Base-by-base conservation (phyloP, 495 filamentous ascomycete species). In the Annulohypoxylon maeteangense region DNA sequence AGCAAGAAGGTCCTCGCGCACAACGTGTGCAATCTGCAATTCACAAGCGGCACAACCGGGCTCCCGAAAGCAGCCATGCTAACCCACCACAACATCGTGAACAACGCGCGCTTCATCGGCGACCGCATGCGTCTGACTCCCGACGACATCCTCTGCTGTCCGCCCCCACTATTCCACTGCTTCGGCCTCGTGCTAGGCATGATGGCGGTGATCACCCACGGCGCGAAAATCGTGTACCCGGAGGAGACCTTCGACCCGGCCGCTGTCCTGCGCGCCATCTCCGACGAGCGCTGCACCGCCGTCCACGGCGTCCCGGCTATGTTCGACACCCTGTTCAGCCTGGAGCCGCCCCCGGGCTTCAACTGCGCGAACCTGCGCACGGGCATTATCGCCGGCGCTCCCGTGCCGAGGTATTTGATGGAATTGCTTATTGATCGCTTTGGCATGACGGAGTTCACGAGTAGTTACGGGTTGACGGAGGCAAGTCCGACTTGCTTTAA, bases 21-120 rank as follows among this genome's bases (percentile, higher is more conserved):
- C 59, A 85, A 91, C 65, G 88, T 91, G 6, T 90, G 87, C 75
- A 91, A 91, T 67, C 80, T 92, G 25, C 90, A 91, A 68, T 92
- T 90, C 78, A 91, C 90, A 40, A 90, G 87, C 74, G 90, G 90
- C 23, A 90, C 89, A 14, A 92, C 90, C 0, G 90, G 90, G 2
- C 86, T 87, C 25, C 90, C 90, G 40, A 92, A 92, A 69, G 90
- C 90, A 3, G 89, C 89, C n/a, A 92, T 91, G 89, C 80, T 92
- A 61, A 91, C 90, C 0, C 90, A 92, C 68, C 90, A 88, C 75
- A 91, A 90, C 79, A 81, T 91, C 31, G 83, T 91, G 22, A 91
- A 92, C 76, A 92, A 92, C 74, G 85, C 88, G 14, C 85, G 85
- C 36, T 90, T 90, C 74, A 90, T 92, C 60, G 90, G 88, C 48